Evolutionary conservation across 768 basidiomycete genomes (phyloP), one percentile per base, ranked within the genome.

Genomic region (Rhodotorula babjevae): DNA sequence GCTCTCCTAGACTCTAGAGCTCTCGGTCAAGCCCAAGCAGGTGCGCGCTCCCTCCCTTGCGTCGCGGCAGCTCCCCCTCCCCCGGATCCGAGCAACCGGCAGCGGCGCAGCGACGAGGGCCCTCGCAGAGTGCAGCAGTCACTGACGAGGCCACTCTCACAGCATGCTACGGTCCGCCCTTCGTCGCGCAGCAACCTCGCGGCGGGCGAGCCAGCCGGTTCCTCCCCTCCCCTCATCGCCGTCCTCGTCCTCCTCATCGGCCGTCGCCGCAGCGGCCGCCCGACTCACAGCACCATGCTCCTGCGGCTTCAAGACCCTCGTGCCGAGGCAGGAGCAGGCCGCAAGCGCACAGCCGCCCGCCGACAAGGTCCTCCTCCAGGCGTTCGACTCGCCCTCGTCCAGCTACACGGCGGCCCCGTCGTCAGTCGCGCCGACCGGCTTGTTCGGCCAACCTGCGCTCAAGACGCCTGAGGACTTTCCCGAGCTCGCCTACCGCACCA

Each of bases 361-460:
- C 49, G 72, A 73, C 68, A 27, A 42, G 11, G 33, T 57, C 36
- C 65, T 73, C 11, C 72, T 63, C 52, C 64, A 73, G 53, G 68
- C 68, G 11, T 73, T 73, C 65, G 68, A 73, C 68, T 59, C 57
- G 31, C 72, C 68, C 27, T 46, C 72, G 0, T 40, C 58, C 25
- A 40, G 65, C 18, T 69, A 46, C 68, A 33, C 67, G 23, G 27
- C 74, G 14, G 61, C 68, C 1, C 65, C 64, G 3, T 58, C 62
- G 0, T 36, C 65, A 31, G 33, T 29, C 25, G 18, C 60, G 0
- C 33, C 67, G 2, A 31, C 90, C 3, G 96, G 96, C 33, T 85
- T 98, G 49, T 98, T 99, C 80, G 87, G 87, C 25, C 91, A 96
- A 75, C 84, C 87, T 0, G 83, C 86, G 27, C 85, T 99, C 49